phyloP scores from a whole-genome alignment of 176 grass and related monocot species.

The Metroxylon sagu region DNA sequence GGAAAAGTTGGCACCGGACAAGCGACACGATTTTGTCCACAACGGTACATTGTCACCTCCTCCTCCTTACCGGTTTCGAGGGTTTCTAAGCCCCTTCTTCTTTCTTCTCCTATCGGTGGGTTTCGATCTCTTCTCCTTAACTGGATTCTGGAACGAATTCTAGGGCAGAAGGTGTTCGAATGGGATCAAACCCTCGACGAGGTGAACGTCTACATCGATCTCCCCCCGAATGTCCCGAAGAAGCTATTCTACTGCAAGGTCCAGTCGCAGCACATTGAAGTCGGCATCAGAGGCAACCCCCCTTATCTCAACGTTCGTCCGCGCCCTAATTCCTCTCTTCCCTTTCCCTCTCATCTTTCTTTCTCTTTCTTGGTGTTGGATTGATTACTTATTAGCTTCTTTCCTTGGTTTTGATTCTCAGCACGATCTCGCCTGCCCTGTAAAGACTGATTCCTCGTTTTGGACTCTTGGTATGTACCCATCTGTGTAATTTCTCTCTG shows the following conservation, averaged over 20 bases:
- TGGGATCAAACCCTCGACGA: constrained; percentile 98
- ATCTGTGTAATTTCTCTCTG: no score
- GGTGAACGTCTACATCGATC: constrained; percentile 89
- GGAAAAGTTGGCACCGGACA: constrained; percentile 86
- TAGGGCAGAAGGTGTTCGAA: constrained; percentile 98
- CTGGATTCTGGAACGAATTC: no score
- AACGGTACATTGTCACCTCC: constrained; percentile 30
- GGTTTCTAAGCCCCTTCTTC: no score
- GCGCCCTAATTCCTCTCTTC: background rate
- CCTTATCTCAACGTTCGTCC: constrained; percentile 75
- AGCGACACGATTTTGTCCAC: constrained; percentile 63
- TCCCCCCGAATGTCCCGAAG: constrained; percentile 58
- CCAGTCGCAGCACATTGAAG: constrained; percentile 60
- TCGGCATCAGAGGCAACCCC: constrained; percentile 76
- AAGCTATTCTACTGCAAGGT: constrained; percentile 75
- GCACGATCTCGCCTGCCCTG: constrained; percentile 60
- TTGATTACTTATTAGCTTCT: background rate
- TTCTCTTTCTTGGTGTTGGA: background rate
- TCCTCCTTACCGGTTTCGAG: no score
- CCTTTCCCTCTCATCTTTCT: background rate
- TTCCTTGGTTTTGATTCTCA: constrained; percentile 20
- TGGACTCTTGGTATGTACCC: constrained; percentile 65
- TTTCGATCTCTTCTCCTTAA: no score
- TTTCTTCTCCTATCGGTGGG: no score
- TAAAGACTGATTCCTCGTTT: constrained; percentile 95